Conservation (phyloP, 163 green algal species). For the Scenedesmus sp. region DNA sequence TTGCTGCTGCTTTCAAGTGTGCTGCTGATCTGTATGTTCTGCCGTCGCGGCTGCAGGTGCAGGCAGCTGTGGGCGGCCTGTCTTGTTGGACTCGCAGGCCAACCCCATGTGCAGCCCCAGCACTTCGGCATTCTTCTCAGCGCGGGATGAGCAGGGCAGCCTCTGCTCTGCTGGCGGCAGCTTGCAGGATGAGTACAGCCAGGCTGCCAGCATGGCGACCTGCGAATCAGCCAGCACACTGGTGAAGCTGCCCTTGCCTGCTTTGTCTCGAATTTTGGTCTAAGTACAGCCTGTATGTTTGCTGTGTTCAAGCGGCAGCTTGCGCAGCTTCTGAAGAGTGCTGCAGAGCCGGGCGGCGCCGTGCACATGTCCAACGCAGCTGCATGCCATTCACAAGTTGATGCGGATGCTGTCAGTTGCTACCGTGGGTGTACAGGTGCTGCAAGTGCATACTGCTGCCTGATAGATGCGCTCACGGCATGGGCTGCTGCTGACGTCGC, state of each 20-base stretch:
- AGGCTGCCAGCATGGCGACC: slow-evolving; percentile 38
- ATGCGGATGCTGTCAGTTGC: background rate
- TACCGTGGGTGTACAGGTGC: no score
- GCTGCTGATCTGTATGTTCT: background rate
- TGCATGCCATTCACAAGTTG: background rate
- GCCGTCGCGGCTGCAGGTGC: background rate
- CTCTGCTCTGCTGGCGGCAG: background rate
- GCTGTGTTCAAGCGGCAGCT: no score
- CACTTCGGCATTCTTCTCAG: slow-evolving; percentile 40
- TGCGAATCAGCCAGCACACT: slow-evolving; percentile 10
- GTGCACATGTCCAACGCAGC: no score
- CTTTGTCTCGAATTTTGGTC: no score
- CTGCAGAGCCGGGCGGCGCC: no score
- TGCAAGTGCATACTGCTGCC: no score
- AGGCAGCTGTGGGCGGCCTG: background rate
- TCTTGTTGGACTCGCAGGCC: slow-evolving; percentile 6
- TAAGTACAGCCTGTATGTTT: no score
- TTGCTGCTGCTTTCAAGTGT: background rate
- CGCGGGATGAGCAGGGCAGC: background rate
- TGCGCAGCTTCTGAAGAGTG: no score
- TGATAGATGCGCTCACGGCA: no score
- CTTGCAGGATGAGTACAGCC: slow-evolving; percentile 14
- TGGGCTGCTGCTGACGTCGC: background rate
- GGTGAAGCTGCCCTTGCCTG: background rate
- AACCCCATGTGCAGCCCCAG: slow-evolving; percentile 41